Base-by-base conservation (phyloP, 225 moss, liverwort and hornwort genomes). In the Sphagnum contortum region DNA sequence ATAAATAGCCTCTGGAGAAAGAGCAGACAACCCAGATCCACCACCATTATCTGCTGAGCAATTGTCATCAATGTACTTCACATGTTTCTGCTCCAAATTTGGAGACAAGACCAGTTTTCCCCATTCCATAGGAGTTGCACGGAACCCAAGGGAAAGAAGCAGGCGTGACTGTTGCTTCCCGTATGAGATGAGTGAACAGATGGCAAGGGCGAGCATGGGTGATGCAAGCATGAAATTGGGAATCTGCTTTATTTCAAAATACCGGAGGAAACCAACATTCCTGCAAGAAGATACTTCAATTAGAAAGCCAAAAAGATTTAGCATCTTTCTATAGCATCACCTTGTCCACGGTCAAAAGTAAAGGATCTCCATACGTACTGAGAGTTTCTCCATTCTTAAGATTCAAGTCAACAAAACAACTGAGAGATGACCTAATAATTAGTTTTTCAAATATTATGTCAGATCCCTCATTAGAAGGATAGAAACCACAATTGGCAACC, bases 181-280 rank as follows among this genome's bases (percentile, higher is more conserved):
- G 65, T 86, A 89, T 47, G 77, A 75, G 57, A 71, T 65, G 48
- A 93, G 69, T 10, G 91, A 75, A 62, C 70, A 72, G 64, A 81
- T 44, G 64, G 93, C 85, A 66, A 98, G 72, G 64, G 74, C 51
- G 47, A 98, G 77, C 62, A 80, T 76, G 9, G 98, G 98, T 63
- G 89, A 91, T 47, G 91, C 98, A 55, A 91, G 86, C 5, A 93
- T 55, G 80, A 98, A 98, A 67, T 93, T 98, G 49, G 89, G 93
- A 29, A 98, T 78, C 74, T 98, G 93, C 76, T 91, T 86, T 44
- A 82, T 54, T 73, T 86, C 75, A 73, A 88, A 98, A 66, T 98
- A 93, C 57, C 78, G 90, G 63, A 93, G 76, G 62, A 93, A 89
- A 14, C 93, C 98, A 65, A 93, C 98, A 64, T 93, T 75, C 98